Evolutionary conservation across 768 basidiomycete species (phyloP), one percentile per base, ranked within the genome.

Genomic region (Lentinula sp.): DNA sequence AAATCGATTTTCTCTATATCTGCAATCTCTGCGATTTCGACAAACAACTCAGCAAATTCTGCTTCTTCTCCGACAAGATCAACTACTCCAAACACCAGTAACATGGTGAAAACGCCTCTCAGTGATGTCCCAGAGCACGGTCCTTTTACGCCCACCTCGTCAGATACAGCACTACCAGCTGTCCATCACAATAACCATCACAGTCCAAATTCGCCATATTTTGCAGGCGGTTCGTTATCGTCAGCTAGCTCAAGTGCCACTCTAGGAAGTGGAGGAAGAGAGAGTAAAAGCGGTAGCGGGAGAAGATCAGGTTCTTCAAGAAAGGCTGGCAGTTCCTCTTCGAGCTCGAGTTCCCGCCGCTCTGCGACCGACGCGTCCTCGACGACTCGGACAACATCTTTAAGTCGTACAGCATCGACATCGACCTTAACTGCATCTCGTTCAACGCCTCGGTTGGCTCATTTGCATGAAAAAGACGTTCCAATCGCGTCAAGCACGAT

Each of bases 401-500:
- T 48, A 15, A 32, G 48, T 48, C 39, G 50, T 15, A 23, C 49
- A 28, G 15, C 48, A 49, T 51, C 59, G 15, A 60, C 36, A 0
- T 6, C 16, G 16, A 67, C 72, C 15, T 66, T 74, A 61, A 76
- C 69, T 33, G 78, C 75, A 42, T 65, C 73, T n/a, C 77, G 82
- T 12, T 71, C 72, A 18, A 81, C 72, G 5, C 89, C 90, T 1
- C 81, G 80, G 20, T 69, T 91, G 10, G 85, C 87, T 1, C 81
- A 88, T 65, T 43, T 56, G 23, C 55, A 56, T 13, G 82, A 79
- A 56, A 80, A 81, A 67, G 80, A 88, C 45, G 83, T 77, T 5
- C 77, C 81, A 55, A 75, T 76, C 37, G 86, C 84, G 0, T 85
- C 92, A 1, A 83, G 88, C 54, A 90, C 91, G 0, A 76, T 81